Percentiles rank a stretch among this genome's conserved stretches.
phyloP scores from a whole-genome alignment of 2,329 filamentous ascomycete genomes.

The Fusarium sp. region DNA sequence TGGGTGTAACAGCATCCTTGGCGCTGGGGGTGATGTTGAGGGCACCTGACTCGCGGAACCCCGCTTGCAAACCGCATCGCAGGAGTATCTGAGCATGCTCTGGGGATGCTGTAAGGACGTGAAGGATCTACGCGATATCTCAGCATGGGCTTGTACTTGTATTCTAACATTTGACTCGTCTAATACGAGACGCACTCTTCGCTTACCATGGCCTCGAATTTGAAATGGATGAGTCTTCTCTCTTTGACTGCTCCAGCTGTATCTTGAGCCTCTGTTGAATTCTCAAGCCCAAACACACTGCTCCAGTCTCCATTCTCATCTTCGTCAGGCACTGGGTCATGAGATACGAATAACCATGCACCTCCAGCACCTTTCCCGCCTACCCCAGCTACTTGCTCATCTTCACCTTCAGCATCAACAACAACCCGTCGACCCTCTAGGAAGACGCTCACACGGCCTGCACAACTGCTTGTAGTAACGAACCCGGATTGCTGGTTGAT shows the following conservation, averaged over 20 bases:
- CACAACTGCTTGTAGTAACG: constrained; percentile 93
- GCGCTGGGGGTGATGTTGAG: constrained; percentile 64
- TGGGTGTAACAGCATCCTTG: constrained; percentile 61
- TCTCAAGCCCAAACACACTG: constrained; percentile 43
- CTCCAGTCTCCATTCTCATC: constrained; percentile 46
- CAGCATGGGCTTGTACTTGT: constrained; percentile 33
- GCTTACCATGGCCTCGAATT: constrained; percentile 93
- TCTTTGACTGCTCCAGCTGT: constrained; percentile 39
- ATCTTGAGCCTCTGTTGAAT: constrained; percentile 40
- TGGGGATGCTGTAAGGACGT: constrained; percentile 80
- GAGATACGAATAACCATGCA: constrained; percentile 87
- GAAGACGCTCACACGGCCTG: constrained; percentile 87
- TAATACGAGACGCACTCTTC: constrained; percentile 7
- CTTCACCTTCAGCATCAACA: constrained; percentile 29
- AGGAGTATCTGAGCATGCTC: constrained; percentile 79
- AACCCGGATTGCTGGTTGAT: constrained; percentile 80
- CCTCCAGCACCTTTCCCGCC: constrained; percentile 89
- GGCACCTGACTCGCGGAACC: constrained; percentile 90
- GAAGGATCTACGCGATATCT: constrained; percentile 74
- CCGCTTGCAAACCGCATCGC: constrained; percentile 78
- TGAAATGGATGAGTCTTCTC: constrained; percentile 76
- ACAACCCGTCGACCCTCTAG: constrained; percentile 73
- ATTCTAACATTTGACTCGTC: constrained; percentile 37
- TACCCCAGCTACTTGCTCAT: constrained; percentile 62
- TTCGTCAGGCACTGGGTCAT: constrained; percentile 68